Evolutionary conservation across 495 filamentous ascomycete species (phyloP).

Genomic region (Penicillium pulvis): DNA sequence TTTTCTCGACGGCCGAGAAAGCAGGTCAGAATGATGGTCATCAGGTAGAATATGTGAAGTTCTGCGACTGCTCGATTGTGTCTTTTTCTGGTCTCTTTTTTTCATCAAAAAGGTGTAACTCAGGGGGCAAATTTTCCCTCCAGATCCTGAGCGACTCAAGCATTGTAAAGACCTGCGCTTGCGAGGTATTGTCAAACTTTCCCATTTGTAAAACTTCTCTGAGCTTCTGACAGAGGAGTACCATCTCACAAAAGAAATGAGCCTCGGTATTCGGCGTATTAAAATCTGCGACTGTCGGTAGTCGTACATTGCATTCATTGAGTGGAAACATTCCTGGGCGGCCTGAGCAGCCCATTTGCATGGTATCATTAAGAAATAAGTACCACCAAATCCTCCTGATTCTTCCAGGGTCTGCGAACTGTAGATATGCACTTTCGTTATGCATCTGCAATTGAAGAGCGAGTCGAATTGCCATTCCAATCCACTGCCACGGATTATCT

Average conservation of each 20-base stretch:
- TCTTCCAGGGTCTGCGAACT: slow-evolving; percentile 1
- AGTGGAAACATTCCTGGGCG: slow-evolving; percentile 16
- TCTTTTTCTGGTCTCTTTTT: not conserved
- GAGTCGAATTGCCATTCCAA: slow-evolving; percentile 19
- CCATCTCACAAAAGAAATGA: not conserved
- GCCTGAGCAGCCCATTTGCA: slow-evolving; percentile 20
- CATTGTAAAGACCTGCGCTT: not conserved
- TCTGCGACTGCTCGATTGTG: slow-evolving; percentile 14
- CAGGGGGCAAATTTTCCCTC: not conserved
- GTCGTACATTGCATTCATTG: slow-evolving; percentile 7
- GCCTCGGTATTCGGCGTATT: slow-evolving; percentile 4
- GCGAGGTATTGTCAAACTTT: not conserved
- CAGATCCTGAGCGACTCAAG: not conserved
- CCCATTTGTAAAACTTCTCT: not conserved
- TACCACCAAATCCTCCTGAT: slow-evolving; percentile 24
- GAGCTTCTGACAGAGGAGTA: not conserved
- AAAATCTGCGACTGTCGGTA: slow-evolving; percentile 11
- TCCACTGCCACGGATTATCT: slow-evolving; percentile 27
- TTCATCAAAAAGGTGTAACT: not conserved
- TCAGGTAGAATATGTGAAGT: slow-evolving; percentile 20
- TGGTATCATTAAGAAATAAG: slow-evolving; percentile 16
- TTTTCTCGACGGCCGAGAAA: slow-evolving; percentile 18
- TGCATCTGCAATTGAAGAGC: slow-evolving; percentile 23
- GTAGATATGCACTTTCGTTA: slow-evolving; percentile 13
- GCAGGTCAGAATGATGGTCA: slow-evolving; percentile 17